phyloP scores from a whole-genome alignment of 768 basidiomycete genomes.

The Termitomyces sp. region DNA sequence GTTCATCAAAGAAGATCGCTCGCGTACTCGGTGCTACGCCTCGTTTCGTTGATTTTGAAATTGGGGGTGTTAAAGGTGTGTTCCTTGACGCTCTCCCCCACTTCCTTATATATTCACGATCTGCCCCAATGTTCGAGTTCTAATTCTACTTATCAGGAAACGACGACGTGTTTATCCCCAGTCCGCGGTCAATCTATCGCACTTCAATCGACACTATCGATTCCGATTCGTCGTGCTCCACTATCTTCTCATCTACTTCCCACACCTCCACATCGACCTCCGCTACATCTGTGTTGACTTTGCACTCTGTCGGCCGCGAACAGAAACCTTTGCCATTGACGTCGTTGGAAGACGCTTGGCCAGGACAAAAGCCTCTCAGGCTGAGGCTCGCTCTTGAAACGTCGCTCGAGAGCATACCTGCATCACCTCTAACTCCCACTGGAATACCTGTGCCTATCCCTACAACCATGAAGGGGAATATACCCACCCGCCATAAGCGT shows the following conservation, averaged over 20 bases:
- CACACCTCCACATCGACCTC: neutral
- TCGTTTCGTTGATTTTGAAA: conserved; percentile 40
- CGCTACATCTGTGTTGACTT: conserved; percentile 1
- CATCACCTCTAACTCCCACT: conserved; percentile 19
- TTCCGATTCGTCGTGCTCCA: conserved; percentile 20
- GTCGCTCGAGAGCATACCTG: conserved; percentile 24
- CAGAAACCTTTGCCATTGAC: conserved; percentile 13
- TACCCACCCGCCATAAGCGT: conserved; percentile 19
- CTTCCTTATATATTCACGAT: neutral
- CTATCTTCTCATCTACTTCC: conserved; percentile 1
- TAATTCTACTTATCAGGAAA: conserved; percentile 4
- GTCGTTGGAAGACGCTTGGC: conserved; percentile 9
- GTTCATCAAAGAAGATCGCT: conserved; percentile 54
- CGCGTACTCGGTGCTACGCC: conserved; percentile 56
- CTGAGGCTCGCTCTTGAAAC: conserved; percentile 17
- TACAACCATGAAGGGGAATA: neutral
- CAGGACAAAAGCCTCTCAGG: conserved; percentile 10
- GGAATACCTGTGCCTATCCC: conserved; percentile 1
- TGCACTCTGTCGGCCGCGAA: conserved; percentile 14
- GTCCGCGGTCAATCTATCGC: conserved; percentile 10
- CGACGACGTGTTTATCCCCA: conserved; percentile 8
- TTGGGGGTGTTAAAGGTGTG: conserved; percentile 15
- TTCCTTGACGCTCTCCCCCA: neutral
- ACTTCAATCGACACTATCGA: conserved; percentile 11
- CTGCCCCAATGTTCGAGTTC: neutral